Base-by-base conservation (phyloP, 352 stramenopile species). In the Phytophthora europaea region DNA sequence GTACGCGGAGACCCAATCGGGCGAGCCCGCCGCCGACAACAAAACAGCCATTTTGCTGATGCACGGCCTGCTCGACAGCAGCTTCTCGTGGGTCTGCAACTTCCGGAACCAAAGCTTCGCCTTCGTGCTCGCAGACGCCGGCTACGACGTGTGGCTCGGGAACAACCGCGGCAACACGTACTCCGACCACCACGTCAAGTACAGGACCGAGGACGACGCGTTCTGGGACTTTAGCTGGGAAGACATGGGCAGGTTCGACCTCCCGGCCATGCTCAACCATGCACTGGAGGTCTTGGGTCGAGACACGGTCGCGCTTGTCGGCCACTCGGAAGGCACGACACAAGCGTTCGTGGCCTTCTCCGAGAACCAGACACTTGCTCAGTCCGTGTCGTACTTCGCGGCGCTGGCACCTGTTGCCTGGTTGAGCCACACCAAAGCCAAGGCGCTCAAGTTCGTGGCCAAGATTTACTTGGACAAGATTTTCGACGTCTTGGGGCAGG, bases 141-240 rank as follows among this genome's bases (percentile, higher is more conserved):
- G 83, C 2, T 90, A 85, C 55, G 83, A 90, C 28, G 82, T 90
- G 16, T 90, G 82, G 82, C 80, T 90, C 22, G 82, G 82, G 43
- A 90, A 90, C 79, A 90, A 87, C 71, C 80, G 83, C n/a, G 83
- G 83, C 36, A 87, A 78, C 38, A 90, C 83, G n/a, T 90, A 82
- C 69, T 90, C 83, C 6, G 72, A 63, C 20, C 40, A 56, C 18
- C 83, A 90, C 62, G 18, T 87, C 43, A 79, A 87, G 45, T 86
- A 86, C 61, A 64, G 66, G 3, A 75, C 65, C 20, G 60, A 64
- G 7, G 74, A 85, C 61, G 56, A 70, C 22, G 68, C 36, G 31
- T 90, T 83, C 69, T 90, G 83, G 80, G 76, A 88, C 48, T 90
- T 88, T 36, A 83, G 61, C 26, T 90, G 79, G 80, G 76, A 86